Conservation (phyloP, 768 basidiomycete species). For the Rhodotorula babjevae region DNA sequence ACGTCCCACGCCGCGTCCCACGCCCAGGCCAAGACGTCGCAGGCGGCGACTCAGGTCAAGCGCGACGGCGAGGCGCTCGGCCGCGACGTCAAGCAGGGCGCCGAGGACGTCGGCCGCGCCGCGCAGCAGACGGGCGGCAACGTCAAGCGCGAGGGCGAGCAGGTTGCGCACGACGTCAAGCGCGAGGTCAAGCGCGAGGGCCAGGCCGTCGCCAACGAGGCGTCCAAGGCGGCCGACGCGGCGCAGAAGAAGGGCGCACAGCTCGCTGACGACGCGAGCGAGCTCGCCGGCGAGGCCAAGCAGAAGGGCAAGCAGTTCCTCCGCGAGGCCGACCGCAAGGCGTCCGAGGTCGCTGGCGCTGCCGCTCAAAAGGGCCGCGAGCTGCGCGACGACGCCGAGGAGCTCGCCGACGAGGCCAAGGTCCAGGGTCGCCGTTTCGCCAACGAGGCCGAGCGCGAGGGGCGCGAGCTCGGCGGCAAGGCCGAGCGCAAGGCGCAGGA, state of each 20-base stretch:
- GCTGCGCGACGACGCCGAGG: conserved; percentile 1
- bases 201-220: no score
- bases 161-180: conserved; percentile 15
- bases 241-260: conserved; percentile 10
- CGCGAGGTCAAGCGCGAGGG: neutral
- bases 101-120: conserved; percentile 43
- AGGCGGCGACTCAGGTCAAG: conserved; percentile 42
- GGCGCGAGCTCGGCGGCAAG: conserved; percentile 15
- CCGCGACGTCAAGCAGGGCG: conserved; percentile 37
- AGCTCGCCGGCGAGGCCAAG: conserved; percentile 39
- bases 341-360: conserved; percentile 28
- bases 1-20: no score
- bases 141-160: conserved; percentile 13
- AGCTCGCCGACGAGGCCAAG: conserved; percentile 19
- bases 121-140: conserved; percentile 35
- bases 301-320: conserved; percentile 43
- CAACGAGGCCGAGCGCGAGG: neutral
- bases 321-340: conserved; percentile 35
- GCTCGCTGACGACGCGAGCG: conserved; percentile 2
- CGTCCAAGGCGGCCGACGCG: conserved; percentile 36
- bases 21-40: conserved; percentile 35
- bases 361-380: conserved; percentile 2
- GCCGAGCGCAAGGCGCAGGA: conserved; percentile 22
- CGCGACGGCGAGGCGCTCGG: conserved; percentile 41
- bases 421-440: neutral